Conservation (phyloP, 495 filamentous ascomycete species). For the Aspergillus hancockii region DNA sequence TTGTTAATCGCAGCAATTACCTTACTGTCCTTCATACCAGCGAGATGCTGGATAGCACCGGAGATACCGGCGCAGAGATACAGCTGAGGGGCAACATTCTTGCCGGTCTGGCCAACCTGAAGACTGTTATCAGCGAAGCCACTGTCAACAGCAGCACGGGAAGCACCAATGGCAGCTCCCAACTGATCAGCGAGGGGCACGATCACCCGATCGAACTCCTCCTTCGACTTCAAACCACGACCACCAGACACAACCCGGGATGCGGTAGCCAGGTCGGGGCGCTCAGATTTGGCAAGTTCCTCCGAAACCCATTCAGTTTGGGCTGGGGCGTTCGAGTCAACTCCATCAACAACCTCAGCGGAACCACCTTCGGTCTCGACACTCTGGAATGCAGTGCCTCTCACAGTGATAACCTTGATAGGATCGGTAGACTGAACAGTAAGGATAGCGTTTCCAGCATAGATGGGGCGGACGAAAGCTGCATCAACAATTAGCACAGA, state of each 20-base stretch:
- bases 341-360: slow-evolving; percentile 48
- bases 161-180: slow-evolving; percentile 91
- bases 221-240: slow-evolving; percentile 92
- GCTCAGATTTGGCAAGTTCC: slow-evolving; percentile 86
- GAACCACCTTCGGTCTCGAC: slow-evolving; percentile 51
- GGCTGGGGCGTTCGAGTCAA: slow-evolving; percentile 62
- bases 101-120: slow-evolving; percentile 97
- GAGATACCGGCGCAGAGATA: slow-evolving; percentile 96
- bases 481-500: slow-evolving; percentile 19
- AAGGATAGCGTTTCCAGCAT: slow-evolving; percentile 94
- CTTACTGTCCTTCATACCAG: slow-evolving; percentile 99
- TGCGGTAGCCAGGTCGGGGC: slow-evolving; percentile 92
- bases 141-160: slow-evolving; percentile 91
- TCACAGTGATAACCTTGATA: slow-evolving; percentile 87
- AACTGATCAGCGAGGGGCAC: slow-evolving; percentile 86
- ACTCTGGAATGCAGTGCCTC: slow-evolving; percentile 81
- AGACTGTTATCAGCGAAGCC: slow-evolving; percentile 99
- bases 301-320: slow-evolving; percentile 90
- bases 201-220: slow-evolving; percentile 93
- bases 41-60: slow-evolving; percentile 96
- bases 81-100: slow-evolving; percentile 94
- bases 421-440: slow-evolving; percentile 90
- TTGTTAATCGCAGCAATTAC: slow-evolving; percentile 99
- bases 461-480: slow-evolving; percentile 94
- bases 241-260: slow-evolving; percentile 89